Base-by-base conservation (phyloP, 805 yeast species). In the Zygosaccharomyces gambellarensis region DNA sequence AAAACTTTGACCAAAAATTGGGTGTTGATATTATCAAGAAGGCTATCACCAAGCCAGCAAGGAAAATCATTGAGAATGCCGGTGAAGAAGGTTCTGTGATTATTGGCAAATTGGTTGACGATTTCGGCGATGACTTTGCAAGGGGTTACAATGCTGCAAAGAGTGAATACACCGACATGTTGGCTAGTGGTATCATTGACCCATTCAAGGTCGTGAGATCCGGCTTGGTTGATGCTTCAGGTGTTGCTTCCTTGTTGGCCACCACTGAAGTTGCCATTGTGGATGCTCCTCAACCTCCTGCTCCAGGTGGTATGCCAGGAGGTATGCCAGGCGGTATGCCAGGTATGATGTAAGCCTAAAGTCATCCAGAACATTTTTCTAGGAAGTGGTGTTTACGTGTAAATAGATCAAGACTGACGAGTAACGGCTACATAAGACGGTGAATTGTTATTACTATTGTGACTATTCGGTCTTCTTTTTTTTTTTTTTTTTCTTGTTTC, bases 221-320 rank as follows among this genome's bases (percentile, higher is more conserved):
- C 63, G 97, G 98, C 54, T 78, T 94, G 65, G 88, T 88, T 49
- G 98, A 94, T 65, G 98, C 99, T 54, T 80, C 95, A 45, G 96
- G 98, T 76, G 97, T 94, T 55, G 98, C 99, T 43, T 89, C 97
- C 28, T 78, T 94, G 70, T 79, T 94, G 70, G 97, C 98, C 57
- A 92, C 98, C 51, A 92, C 99, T 56, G 99, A 94, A 76, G 95
- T 97, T 71, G 97, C 97, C 56, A 88, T 94, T 65, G 96, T 90
- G 52, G 97, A 87, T 62, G 96, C 95, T 57, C 95, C 97, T 62
- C 85, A 82, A 71, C 94, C 92, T 64, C 73, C 78, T 49, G 73
- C 81, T 47, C 74, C 85, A 58, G 78, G 81, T 48, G 77, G 78
- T 43, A 79, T 79, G 56, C 62, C 65, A 30, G 68, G 65, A 46